Conservation (phyloP, 805 yeast genomes). For the Pichia manshurica region DNA sequence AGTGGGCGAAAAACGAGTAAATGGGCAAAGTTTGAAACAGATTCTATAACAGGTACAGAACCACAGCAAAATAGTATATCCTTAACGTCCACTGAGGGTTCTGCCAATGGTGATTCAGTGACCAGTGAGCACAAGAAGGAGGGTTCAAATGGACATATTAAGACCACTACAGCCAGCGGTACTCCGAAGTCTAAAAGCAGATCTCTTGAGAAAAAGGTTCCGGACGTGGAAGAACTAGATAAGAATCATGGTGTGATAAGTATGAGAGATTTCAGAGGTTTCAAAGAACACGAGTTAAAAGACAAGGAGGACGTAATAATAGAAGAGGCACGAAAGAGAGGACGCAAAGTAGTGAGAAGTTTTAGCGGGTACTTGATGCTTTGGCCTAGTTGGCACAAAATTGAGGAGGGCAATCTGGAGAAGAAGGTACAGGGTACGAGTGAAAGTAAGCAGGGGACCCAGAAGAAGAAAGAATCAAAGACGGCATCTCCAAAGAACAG, state of each 20-base stretch:
- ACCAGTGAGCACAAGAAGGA: no score
- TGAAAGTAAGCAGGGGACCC: background rate
- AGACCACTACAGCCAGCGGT: no score
- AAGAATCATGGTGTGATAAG: slow-evolving; percentile 10
- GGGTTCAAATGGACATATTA: no score
- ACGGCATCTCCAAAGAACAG: no score
- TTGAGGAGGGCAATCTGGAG: slow-evolving; percentile 7
- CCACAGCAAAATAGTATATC: no score
- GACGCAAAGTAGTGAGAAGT: slow-evolving; percentile 16
- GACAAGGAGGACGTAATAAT: slow-evolving; percentile 15
- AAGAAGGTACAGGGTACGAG: background rate
- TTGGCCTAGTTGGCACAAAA: slow-evolving; percentile 21
- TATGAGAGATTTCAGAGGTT: slow-evolving; percentile 11
- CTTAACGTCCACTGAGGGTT: no score
- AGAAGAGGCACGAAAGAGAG: slow-evolving; percentile 13
- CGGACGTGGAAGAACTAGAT: slow-evolving; percentile 13
- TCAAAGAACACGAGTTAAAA: slow-evolving; percentile 7
- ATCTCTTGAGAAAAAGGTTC: background rate
- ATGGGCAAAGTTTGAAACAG: slow-evolving; percentile 15
- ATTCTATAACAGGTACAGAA: slow-evolving; percentile 3
- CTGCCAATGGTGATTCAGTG: no score
- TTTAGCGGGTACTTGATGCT: slow-evolving; percentile 26
- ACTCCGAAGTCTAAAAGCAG: no score
- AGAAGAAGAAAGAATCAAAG: background rate
- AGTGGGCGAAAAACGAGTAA: slow-evolving; percentile 11